phyloP scores from a whole-genome alignment of 768 basidiomycete species.

The Lentinus tigrinus region DNA sequence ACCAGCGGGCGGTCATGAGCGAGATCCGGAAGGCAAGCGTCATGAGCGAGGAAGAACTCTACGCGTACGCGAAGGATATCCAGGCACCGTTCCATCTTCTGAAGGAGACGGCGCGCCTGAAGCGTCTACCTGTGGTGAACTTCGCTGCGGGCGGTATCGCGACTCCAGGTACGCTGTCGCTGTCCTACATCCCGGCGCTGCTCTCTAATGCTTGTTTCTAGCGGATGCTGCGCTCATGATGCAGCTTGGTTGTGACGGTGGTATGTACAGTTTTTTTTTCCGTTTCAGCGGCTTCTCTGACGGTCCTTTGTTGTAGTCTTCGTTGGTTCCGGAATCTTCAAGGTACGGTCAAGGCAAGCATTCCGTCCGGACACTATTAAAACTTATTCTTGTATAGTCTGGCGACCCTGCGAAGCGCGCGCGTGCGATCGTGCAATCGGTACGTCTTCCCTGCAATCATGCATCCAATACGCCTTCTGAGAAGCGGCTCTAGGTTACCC shows the following conservation, averaged over 20 bases:
- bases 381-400: constrained; percentile 48
- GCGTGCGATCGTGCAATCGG: constrained; percentile 94
- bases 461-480: not conserved
- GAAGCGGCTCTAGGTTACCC: constrained; percentile 60
- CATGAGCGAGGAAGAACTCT: constrained; percentile 95
- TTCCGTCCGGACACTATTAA: not conserved
- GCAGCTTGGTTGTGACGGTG: constrained; percentile 96
- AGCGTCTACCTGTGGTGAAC: constrained; percentile 92
- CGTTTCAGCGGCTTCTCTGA: constrained; percentile 1
- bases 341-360: constrained; percentile 48
- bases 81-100: constrained; percentile 93
- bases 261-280: constrained; percentile 42
- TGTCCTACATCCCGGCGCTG: constrained; percentile 4
- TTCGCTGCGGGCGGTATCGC: constrained; percentile 96
- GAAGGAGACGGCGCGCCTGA: constrained; percentile 93
- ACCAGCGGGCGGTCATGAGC: constrained; percentile 78
- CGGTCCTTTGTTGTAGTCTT: constrained; percentile 59
- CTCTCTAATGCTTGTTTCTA: constrained; percentile 24
- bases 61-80: constrained; percentile 88
- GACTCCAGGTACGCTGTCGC: constrained; percentile 65
- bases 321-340: constrained; percentile 97
- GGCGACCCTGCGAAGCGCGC: constrained; percentile 93
- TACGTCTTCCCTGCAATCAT: constrained; percentile 30
- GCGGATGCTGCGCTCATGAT: constrained; percentile 99
- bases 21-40: constrained; percentile 84